phyloP scores from a whole-genome alignment of 179 eudicot genomes.

The Amaranthus tricolor region DNA sequence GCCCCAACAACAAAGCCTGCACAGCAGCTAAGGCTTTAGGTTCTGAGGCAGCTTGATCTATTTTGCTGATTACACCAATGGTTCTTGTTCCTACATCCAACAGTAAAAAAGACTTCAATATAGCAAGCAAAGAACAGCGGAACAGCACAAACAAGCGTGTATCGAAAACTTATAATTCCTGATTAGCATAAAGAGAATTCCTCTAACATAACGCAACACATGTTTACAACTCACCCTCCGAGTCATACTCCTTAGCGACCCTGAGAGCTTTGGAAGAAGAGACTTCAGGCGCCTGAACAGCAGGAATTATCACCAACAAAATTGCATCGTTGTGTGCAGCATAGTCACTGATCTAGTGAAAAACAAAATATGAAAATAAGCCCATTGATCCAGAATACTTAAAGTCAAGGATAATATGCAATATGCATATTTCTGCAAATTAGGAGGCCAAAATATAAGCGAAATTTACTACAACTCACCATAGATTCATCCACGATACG shows the following conservation, averaged over 20 bases:
- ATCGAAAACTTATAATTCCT: not conserved
- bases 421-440: conserved; percentile 6
- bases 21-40: conserved; percentile 94
- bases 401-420: not conserved
- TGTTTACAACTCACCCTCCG: conserved; percentile 60
- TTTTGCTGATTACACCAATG: conserved; percentile 93
- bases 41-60: conserved; percentile 96
- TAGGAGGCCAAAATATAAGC: not conserved
- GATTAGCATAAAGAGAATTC: not conserved
- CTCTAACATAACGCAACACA: conserved; percentile 1
- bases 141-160: not conserved
- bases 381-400: conserved; percentile 16
- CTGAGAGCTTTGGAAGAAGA: conserved; percentile 83
- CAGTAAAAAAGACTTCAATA: conserved; percentile 10
- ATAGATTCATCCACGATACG: conserved; percentile 82
- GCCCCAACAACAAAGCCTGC: conserved; percentile 87
- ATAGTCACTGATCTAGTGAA: conserved; percentile 61
- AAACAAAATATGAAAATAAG: conserved; percentile 27
- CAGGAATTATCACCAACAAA: conserved; percentile 85
- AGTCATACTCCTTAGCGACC: conserved; percentile 86
- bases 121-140: not conserved
- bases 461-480: conserved; percentile 45
- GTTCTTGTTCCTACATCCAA: conserved; percentile 79
- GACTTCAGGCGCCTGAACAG: conserved; percentile 87
- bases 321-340: conserved; percentile 89